Base-by-base conservation (phyloP, 495 filamentous ascomycete genomes). In the Echria macrotheca region DNA sequence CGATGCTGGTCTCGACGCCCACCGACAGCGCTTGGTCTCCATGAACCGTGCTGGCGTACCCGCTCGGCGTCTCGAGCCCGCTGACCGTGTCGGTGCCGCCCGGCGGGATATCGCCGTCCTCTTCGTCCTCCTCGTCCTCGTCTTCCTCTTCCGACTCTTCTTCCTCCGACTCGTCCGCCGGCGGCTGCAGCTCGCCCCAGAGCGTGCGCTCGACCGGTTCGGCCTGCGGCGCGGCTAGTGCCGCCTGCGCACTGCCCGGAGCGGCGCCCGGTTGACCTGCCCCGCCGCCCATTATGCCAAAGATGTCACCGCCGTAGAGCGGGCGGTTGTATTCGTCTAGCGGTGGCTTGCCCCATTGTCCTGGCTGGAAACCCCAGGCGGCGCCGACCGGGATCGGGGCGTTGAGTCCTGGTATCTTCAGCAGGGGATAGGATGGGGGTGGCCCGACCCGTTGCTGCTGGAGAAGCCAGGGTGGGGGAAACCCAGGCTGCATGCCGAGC, bases 391-490 rank as follows among this genome's bases (percentile, higher is more conserved):
- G 93, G 6, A 89, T 85, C 3, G 93, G 89, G n/a, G 91, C 89
- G 68, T 96, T 98, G 17, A 98, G 75, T 23, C 93, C 93, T 5
- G 93, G 87, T 41, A 98, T 90, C 61, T 91, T 95, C 35, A 96
- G 74, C 15, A 85, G 83, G 17, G 93, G 88, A 66, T 98, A 98
- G 6, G 86, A 90, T 7, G 93, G 91, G 0, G 93, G 93, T 2
- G 89, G 90, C 2, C 93, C 93, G 56, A 87, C 87, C 55, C 91
- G 82, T 63, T 98, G 93, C 67, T 94, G 88, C 65, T 95, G 94
- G 59, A 98, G 91, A 39, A 97, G 79, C 93, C 93, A 98, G 22
- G 93, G 93, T 14, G 93, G 91, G 15, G 93, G 93, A 12, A 88
- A 90, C 45, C 90, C 93, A 3, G 89, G 89, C 22, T 90, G 86